These are phyloP conservation scores for Puccinia brachypodii DNA, from an alignment of 1,284 basidiomycete genomes.

Conservation along the genomic window DNA sequence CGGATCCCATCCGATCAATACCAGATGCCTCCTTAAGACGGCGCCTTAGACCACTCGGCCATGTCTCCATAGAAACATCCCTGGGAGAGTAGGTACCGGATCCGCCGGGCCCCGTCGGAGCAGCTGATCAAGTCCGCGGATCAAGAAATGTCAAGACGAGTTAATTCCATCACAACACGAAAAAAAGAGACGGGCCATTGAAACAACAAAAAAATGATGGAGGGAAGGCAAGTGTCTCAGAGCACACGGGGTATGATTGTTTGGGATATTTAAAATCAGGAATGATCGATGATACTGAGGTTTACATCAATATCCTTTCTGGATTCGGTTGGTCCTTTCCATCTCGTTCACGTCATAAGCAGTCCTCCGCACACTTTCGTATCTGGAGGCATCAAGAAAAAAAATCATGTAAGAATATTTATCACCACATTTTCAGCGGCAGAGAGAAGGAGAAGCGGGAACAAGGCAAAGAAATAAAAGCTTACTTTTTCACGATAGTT, in stretches of 20 bases:
- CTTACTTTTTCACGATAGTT: conserved; percentile 40
- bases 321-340: conserved; percentile 14
- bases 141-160: too few species aligned
- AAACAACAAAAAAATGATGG: neutral
- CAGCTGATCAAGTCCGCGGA: too few species aligned
- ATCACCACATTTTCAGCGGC: too few species aligned
- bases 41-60: too few species aligned
- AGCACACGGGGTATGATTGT: neutral
- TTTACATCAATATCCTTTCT: conserved; percentile 14
- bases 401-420: neutral
- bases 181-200: neutral
- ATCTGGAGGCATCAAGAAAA: conserved; percentile 5
- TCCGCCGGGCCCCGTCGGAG: too few species aligned
- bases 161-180: too few species aligned
- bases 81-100: too few species aligned
- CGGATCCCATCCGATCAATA: too few species aligned
- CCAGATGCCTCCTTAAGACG: too few species aligned
- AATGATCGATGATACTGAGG: neutral
- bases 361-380: conserved; percentile 37
- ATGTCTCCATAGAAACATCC: too few species aligned
- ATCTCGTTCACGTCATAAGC: conserved; percentile 23
- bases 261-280: too few species aligned
- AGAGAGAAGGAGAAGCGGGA: neutral
- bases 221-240: neutral
- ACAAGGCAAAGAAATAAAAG: neutral